Conservation (phyloP, 106 monocot species). For the Dioscorea alata region DNA sequence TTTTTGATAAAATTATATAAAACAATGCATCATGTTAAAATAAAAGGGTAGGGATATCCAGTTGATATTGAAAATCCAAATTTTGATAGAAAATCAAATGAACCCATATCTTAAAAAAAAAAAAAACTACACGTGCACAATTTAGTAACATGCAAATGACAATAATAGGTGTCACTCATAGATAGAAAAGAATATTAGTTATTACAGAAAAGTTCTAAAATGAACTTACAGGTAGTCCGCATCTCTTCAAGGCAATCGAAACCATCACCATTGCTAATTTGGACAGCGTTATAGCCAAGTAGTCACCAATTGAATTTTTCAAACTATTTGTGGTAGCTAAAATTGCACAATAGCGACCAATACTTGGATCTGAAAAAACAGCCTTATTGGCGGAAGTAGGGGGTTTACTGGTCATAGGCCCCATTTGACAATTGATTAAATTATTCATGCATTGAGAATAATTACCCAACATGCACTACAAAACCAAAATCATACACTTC, state of each 20-base stretch:
- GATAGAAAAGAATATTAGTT: too few species aligned
- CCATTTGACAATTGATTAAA: constrained; percentile 24
- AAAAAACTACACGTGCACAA: too few species aligned
- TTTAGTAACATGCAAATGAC: too few species aligned
- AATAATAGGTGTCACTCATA: too few species aligned
- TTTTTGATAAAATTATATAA: too few species aligned
- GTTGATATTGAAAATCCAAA: not conserved
- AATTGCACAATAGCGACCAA: constrained; percentile 64
- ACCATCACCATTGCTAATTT: constrained; percentile 53
- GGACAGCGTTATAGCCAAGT: constrained; percentile 29
- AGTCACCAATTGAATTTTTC: constrained; percentile 64
- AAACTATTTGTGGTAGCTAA: constrained; percentile 66
- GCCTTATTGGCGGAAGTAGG: constrained; percentile 8
- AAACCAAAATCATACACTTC: constrained; percentile 8
- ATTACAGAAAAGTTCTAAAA: constrained; percentile 13
- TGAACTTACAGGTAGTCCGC: constrained; percentile 77
- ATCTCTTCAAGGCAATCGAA: constrained; percentile 61
- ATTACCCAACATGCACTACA: constrained; percentile 89
- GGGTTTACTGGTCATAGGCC: constrained; percentile 8
- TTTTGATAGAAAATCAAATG: too few species aligned
- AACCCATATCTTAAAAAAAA: too few species aligned
- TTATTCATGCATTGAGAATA: constrained; percentile 41
- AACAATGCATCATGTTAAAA: too few species aligned
- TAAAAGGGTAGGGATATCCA: too few species aligned
- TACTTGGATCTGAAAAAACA: constrained; percentile 53